These are phyloP conservation scores for Loxodes magnus DNA, from an alignment of 73 alveolate species.

Conservation along the genomic window DNA sequence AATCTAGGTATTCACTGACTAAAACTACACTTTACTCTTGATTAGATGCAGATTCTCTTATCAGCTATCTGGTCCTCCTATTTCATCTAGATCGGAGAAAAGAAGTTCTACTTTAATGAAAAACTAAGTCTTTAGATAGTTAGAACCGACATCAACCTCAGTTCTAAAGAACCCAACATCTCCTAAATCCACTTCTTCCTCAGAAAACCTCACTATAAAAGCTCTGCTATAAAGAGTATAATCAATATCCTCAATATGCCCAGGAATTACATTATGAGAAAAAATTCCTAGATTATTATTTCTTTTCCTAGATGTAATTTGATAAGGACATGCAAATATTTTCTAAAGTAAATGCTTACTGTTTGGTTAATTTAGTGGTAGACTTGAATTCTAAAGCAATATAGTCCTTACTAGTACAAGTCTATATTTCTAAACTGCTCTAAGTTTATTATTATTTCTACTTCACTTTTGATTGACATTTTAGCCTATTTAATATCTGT, in stretches of 20 bases:
- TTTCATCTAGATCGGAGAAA: constrained; percentile 48
- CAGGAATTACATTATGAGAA: constrained; percentile 20
- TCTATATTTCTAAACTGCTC: no score
- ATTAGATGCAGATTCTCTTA: neutral
- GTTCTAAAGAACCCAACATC: constrained; percentile 66
- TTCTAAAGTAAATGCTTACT: no score
- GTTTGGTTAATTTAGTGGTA: no score
- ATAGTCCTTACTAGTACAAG: no score
- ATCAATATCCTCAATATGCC: constrained; percentile 34
- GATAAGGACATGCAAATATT: no score
- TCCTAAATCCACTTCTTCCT: constrained; percentile 78
- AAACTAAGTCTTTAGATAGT: constrained; percentile 19
- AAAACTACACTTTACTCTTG: neutral
- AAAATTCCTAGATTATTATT: no score
- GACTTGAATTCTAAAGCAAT: no score
- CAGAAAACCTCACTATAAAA: constrained; percentile 76
- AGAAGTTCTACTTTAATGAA: constrained; percentile 52
- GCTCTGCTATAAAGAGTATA: constrained; percentile 54
- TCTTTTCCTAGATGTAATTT: no score
- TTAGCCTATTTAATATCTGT: no score
- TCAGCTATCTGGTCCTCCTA: constrained; percentile 6
- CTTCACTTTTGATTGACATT: no score
- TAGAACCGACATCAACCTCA: constrained; percentile 26
- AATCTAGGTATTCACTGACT: neutral
- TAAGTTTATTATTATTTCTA: no score